Evolutionary conservation across 129 eudicot species (phyloP), one percentile per base, ranked within the genome.

Genomic region (Heracleum sosnowskyi): DNA sequence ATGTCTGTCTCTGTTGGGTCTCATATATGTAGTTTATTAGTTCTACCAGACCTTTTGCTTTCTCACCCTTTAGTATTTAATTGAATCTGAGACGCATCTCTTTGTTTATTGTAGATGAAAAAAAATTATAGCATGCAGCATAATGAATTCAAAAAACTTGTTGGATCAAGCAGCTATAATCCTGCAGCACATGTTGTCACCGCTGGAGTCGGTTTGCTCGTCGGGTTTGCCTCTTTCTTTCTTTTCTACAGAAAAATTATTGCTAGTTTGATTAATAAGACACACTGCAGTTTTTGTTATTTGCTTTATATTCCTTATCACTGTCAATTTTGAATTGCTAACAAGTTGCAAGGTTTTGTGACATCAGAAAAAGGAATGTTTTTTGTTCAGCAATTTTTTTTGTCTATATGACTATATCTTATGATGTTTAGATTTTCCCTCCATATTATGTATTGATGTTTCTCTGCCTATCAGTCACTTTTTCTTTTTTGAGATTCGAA

Each of bases 141-240:
- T 63, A 88, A 76, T 24, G 99, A 96, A 68, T 83, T 96, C 36
- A 90, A 86, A 77, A 96, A 85, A 86, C 87, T 96, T 82, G 97
- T 92, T 76, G 80, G 84, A 18, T 76, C 89, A 2, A 90, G 89
- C 76, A 80, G 78, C 83, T 80, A 84, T 57, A 91, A 86, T 76
- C 79, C 85, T 82, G 91, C 92, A 49, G 84, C 95, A 60, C 87
- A 91, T 86, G 83, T 86, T 84, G 97, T 92, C 76, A 90, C 97
- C 29, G 97, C 90, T 18, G 96, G 95, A 78, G 91, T 88, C 62
- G 75, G 93, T 83, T 84, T 96, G 77, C 57, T 96, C 60, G 44
- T 90, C 18, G 99, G 99, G 99, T 96, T 15, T 33, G 96, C 81
- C 53, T 74, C 47, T 53, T 76, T n/a, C 47, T 69, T 31, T 76